Percentiles rank a stretch among this genome's conserved stretches.
Conservation (phyloP, 1,139 yeast genomes). For the Ogataea hybrid region DNA sequence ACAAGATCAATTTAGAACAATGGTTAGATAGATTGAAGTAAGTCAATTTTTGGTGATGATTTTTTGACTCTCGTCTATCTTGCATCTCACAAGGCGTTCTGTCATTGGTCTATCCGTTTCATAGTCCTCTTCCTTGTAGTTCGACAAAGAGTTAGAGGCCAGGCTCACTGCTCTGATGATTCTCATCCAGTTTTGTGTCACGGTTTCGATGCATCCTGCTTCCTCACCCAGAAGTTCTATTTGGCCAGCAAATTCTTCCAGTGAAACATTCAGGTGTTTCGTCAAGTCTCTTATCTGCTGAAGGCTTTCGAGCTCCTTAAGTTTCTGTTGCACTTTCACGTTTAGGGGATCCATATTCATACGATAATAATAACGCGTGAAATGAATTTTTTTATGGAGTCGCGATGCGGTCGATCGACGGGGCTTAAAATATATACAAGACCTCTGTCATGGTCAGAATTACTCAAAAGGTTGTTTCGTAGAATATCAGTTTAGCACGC, state of each 20-base stretch:
- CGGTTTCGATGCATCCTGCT: constrained; percentile 51
- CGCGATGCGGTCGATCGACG: not conserved
- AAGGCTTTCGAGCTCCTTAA: constrained; percentile 51
- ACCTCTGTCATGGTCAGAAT: too few relatives aligned
- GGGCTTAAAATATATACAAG: too few relatives aligned
- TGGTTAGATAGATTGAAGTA: constrained; percentile 16
- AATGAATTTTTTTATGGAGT: not conserved
- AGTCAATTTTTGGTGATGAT: constrained; percentile 18
- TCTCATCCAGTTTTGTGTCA: constrained; percentile 68
- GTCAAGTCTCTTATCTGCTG: constrained; percentile 51
- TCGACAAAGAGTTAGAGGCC: constrained; percentile 60
- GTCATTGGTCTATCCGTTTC: constrained; percentile 48
- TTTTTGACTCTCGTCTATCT: constrained; percentile 41
- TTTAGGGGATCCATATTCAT: constrained; percentile 18
- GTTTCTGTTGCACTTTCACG: constrained; percentile 36
- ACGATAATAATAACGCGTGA: not conserved
- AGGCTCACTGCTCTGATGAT: constrained; percentile 63
- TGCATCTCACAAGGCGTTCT: constrained; percentile 68
- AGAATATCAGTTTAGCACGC: too few relatives aligned
- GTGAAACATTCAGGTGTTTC: constrained; percentile 43
- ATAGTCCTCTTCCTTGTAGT: constrained; percentile 46
- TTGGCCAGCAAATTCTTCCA: constrained; percentile 48
- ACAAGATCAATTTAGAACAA: constrained; percentile 10
- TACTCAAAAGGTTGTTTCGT: too few relatives aligned
- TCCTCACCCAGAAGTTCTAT: constrained; percentile 54